These are phyloP conservation scores for Aspergillus steynii DNA, from an alignment of 495 filamentous ascomycete genomes.

Conservation along the genomic window DNA sequence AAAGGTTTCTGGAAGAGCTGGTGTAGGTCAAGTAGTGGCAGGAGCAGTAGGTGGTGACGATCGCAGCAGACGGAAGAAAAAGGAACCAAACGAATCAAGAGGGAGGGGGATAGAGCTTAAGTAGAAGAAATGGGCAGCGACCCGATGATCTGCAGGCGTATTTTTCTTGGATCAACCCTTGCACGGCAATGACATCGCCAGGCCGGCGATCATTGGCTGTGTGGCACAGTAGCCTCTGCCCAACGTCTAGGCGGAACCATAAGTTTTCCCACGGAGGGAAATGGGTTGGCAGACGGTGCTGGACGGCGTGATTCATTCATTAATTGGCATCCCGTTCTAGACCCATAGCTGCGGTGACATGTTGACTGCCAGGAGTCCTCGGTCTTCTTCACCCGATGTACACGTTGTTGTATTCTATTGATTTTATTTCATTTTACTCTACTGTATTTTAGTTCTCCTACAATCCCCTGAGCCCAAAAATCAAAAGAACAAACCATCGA, in stretches of 20 bases:
- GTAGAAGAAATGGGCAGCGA: slow-evolving; percentile 3
- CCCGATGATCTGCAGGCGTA: slow-evolving; percentile 7
- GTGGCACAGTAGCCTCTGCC: slow-evolving; percentile 4
- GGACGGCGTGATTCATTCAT: background rate
- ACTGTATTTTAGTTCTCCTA: background rate
- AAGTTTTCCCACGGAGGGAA: background rate
- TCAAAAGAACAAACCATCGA: background rate
- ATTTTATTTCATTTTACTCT: background rate
- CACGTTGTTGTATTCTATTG: background rate
- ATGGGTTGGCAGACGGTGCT: background rate
- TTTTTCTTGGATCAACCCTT: background rate
- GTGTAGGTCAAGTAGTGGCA: slow-evolving; percentile 5
- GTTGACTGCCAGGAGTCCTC: background rate
- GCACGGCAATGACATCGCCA: slow-evolving; percentile 15
- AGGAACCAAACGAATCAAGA: background rate
- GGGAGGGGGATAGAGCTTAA: background rate
- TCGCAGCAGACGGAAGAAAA: background rate
- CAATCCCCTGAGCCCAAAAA: too few species aligned
- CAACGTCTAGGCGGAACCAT: slow-evolving; percentile 3
- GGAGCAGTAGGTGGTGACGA: slow-evolving; percentile 5
- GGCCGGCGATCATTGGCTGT: slow-evolving; percentile 6
- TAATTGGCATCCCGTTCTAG: too few species aligned
- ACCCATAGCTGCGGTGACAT: too few species aligned
- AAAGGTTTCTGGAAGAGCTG: background rate
- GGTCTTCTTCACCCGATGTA: background rate